Evolutionary conservation across 2,329 filamentous ascomycete genomes (phyloP), one percentile per base, ranked within the genome.

Genomic region (Fusarium graminum): DNA sequence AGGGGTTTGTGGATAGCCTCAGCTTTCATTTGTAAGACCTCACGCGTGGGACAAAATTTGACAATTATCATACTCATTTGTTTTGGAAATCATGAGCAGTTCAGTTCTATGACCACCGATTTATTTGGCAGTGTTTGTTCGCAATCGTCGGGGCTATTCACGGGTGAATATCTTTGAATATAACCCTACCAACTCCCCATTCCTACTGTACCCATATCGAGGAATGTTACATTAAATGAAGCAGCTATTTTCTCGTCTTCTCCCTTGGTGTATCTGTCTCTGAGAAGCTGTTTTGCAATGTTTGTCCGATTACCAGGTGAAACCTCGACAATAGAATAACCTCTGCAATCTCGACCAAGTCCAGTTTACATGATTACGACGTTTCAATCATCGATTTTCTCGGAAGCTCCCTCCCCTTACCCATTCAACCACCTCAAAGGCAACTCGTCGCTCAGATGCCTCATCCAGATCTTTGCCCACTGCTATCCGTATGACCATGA

Each of bases 401-500:
- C 73, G 77, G 52, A 81, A 84, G n/a, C 74, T 78, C 7, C 80
- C 81, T 17, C 77, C 80, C 34, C 84, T 77, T 59, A 93, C 85
- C 88, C 91, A 96, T 78, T 97, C 94, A 53, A 91, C 86, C 65
- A 97, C 88, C 80, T 97, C 94, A 78, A 97, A 97, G 3, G 88
- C 90, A 47, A 97, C 80, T 63, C 93, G 83, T 59, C 93, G 84
- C 75, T 93, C 83, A 12, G 88, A 88, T 72, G 87, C 90, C 76
- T 92, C 90, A 62, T 89, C 88, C 65, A 92, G 75, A 26, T 79
- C 77, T 72, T 79, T 73, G 38, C 76, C 74, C 51, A 69, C 68
- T 13, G 74, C 70, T 62, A 86, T 79, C 51, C 85, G 80, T 39
- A 91, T 80, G 17, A 89, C 78, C 72, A 90, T 83, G 40, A 86